Evolutionary conservation across 192 early-diverging fungal species (phyloP), one percentile per base, ranked within the genome.

Genomic region (Martensiomyces pterosporus): DNA sequence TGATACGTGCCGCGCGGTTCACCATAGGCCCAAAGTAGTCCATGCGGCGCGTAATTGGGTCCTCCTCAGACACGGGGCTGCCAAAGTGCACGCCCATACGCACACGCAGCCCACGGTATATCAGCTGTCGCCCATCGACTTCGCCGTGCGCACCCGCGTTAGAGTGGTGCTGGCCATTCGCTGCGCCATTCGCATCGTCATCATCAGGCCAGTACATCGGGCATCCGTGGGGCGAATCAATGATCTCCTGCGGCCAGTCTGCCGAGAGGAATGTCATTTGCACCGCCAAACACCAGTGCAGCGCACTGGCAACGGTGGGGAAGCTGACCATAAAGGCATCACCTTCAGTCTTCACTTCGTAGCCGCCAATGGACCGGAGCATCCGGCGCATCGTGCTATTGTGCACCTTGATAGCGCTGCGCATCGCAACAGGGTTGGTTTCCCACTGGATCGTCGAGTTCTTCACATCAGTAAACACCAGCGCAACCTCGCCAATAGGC

Each of bases 21-120:
- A 93, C 91, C 79, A 95, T 87, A 1, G 91, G 92, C 0, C 92
- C 92, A 79, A 90, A 95, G 64, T 95, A 95, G 65, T 95, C 92
- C 92, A 95, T 95, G 36, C 92, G 84, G 24, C 82, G 77, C 17
- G 92, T 95, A 38, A 93, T 79, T 10, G 90, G 88, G 49, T 95
- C 89, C 16, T 83, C 80, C 46, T 95, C 92, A 39, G 86, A 91
- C 3, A 92, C 83, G 3, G 91, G 91, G 13, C 61, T 70, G 46
- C 92, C 92, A 77, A 87, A 89, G 61, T 95, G 92, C 57, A 95
- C 84, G 21, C 92, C 92, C 89, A 95, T 95, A 18, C 92, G 86
- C 16, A 95, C 90, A 13, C 88, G 86, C 24, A 95, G 63, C 2
- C 92, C 92, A 18, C 86, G 78, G 51, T 90, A 95, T 50, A 95